Evolutionary conservation across 208 protist genomes (phyloP), one percentile per base, ranked within the genome.

Genomic region (Porcisia hertigi): DNA sequence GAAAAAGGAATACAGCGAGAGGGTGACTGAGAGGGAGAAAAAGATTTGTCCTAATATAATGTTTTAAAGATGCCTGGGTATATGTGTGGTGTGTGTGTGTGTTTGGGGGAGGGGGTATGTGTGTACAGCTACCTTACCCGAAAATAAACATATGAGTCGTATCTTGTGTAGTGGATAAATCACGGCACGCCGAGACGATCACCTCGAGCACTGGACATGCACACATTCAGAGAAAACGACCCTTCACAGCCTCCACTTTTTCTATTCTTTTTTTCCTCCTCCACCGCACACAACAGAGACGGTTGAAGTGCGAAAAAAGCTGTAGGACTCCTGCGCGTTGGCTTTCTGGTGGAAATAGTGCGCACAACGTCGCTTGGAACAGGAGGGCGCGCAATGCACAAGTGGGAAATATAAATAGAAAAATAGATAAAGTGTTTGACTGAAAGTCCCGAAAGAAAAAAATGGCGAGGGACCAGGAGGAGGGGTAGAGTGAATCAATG

Each of bases 11-110:
- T n/a, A 62, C 5, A 39, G 58, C 20, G 39, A 6, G 53, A 55
- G 47, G 30, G 54, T 53, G 58, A n/a, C 36, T 52, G 25, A 66
- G 16, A 45, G 6, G 41, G 75, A 63, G 39, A 66, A 76, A 77
- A 25, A 25, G 20, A n/a, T 25, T 23, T 8, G 11, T 16, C 12
- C 3, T 20, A 5, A 20, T 20, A 60, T 30, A n/a, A 41, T 34
- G 18, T 53, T 34, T 52, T n/a, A 55, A 23, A 55, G 62, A n/a
- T 41, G 43, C 45, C 39, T 45, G 62, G 39, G 39, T 66, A 18
- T 30, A 14, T 49, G 39, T 49, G 45, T 49, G n/a, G 39, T 30
- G 39, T 49, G 62, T 49, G 39, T 34, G 39, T 43, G 43, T n/a
- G 9, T 66, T 25, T 34, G 8, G 0, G 62, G 45, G 45, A 9